These are phyloP conservation scores for Thalassiosira mediterranea DNA, from an alignment of 352 stramenopile species.

Conservation along the genomic window DNA sequence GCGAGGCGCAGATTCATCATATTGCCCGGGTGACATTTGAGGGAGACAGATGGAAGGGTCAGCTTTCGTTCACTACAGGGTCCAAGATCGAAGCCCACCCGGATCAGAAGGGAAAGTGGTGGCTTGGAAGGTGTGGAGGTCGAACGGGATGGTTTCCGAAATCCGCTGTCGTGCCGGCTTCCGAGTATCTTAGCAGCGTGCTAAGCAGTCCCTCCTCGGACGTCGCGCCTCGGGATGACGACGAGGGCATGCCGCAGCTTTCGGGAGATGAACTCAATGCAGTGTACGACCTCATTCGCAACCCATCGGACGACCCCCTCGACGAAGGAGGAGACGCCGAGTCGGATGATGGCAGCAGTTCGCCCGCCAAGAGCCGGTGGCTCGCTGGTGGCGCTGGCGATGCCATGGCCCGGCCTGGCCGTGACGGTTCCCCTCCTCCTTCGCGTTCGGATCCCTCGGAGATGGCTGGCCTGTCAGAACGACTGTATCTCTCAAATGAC, in stretches of 20 bases:
- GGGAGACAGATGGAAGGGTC: conserved; percentile 44
- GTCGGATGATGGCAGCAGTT: conserved; percentile 19
- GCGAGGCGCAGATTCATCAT: conserved; percentile 53
- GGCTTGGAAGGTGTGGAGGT: conserved; percentile 49
- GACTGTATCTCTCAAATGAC: conserved; percentile 25
- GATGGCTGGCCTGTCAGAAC: conserved; percentile 30
- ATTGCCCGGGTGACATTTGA: conserved; percentile 53
- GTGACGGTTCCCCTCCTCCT: conserved; percentile 28
- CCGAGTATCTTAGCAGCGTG: conserved; percentile 43
- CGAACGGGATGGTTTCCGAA: conserved; percentile 56
- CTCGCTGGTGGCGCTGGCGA: conserved; percentile 16
- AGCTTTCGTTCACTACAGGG: conserved; percentile 56
- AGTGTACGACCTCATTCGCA: conserved; percentile 60
- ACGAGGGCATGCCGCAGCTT: conserved; percentile 20
- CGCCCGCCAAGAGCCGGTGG: conserved; percentile 42
- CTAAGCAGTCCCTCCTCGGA: background rate
- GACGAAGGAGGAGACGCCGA: conserved; percentile 7
- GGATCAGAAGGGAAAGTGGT: conserved; percentile 55
- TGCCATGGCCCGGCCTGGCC: background rate
- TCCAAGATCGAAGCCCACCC: conserved; percentile 49
- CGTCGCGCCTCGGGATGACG: background rate
- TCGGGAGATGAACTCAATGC: conserved; percentile 44
- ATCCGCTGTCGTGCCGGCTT: conserved; percentile 48
- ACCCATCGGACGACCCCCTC: conserved; percentile 43
- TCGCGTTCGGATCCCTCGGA: conserved; percentile 36